phyloP scores from a whole-genome alignment of 306 rosid species.

The Sophora flavescens region DNA sequence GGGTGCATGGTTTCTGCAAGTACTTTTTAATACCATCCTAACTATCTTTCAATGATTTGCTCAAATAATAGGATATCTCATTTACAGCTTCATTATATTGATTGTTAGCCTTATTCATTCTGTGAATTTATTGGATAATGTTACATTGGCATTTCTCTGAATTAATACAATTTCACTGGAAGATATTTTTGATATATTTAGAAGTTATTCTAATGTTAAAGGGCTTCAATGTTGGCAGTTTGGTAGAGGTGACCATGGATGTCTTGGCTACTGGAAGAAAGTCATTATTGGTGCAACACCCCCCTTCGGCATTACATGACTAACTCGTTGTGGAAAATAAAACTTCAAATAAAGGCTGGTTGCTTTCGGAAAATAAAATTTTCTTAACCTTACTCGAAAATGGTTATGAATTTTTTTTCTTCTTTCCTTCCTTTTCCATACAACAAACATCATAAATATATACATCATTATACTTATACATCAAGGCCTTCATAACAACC shows the following conservation, averaged over 20 bases:
- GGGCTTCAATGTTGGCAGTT: constrained; percentile 59
- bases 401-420: no score
- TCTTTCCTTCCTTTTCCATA: no score
- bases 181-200: not conserved
- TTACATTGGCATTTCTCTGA: not conserved
- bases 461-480: no score
- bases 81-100: not conserved
- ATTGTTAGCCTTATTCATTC: not conserved
- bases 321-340: no score
- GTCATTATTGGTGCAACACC: constrained; percentile 68
- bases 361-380: no score
- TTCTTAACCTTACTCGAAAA: no score
- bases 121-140: constrained; percentile 1
- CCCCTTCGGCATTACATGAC: no score
- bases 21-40: constrained; percentile 22
- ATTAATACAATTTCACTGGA: not conserved
- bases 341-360: no score
- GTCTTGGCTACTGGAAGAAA: constrained; percentile 96
- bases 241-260: constrained; percentile 98
- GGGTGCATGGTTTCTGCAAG: constrained; percentile 92
- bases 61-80: constrained; percentile 8
- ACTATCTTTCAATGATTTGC: constrained; percentile 24
- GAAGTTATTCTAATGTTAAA: not conserved
- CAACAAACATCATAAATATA: no score
- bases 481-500: no score